These are phyloP conservation scores for Neurospora crassa DNA, from an alignment of 2,329 filamentous ascomycete species.

Conservation along the genomic window DNA sequence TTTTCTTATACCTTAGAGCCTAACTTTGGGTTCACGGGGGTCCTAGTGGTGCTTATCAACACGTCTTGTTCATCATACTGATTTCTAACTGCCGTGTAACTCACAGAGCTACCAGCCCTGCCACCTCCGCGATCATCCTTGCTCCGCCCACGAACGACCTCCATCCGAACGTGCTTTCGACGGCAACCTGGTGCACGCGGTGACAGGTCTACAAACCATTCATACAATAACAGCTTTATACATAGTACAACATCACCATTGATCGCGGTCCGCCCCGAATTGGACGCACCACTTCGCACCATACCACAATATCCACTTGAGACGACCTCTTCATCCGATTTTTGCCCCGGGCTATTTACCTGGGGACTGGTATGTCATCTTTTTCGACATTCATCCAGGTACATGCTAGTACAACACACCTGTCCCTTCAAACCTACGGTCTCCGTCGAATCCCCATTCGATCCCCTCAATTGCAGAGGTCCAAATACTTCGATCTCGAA, in stretches of 20 bases:
- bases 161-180: slow-evolving; percentile 1
- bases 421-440: not conserved
- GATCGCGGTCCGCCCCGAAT: not conserved
- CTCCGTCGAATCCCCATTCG: not conserved
- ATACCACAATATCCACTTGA: not conserved
- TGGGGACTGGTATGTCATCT: not conserved
- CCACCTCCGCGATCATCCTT: slow-evolving; percentile 2
- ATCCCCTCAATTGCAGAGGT: not conserved
- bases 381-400: not conserved
- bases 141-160: not conserved
- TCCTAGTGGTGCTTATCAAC: not conserved
- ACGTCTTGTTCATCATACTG: not conserved
- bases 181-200: not conserved
- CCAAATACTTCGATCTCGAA: not conserved
- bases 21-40: not conserved
- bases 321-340: not conserved
- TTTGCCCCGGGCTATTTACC: not conserved
- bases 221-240: not conserved
- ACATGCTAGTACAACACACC: not conserved
- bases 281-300: not conserved
- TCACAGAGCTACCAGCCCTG: not conserved
- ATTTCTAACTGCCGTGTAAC: slow-evolving; percentile 6
- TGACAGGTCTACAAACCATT: not conserved
- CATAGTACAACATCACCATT: not conserved
- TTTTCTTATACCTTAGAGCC: not conserved